These are phyloP conservation scores for Globisporangium orthogonon DNA, from an alignment of 352 stramenopile species.

Conservation along the genomic window DNA sequence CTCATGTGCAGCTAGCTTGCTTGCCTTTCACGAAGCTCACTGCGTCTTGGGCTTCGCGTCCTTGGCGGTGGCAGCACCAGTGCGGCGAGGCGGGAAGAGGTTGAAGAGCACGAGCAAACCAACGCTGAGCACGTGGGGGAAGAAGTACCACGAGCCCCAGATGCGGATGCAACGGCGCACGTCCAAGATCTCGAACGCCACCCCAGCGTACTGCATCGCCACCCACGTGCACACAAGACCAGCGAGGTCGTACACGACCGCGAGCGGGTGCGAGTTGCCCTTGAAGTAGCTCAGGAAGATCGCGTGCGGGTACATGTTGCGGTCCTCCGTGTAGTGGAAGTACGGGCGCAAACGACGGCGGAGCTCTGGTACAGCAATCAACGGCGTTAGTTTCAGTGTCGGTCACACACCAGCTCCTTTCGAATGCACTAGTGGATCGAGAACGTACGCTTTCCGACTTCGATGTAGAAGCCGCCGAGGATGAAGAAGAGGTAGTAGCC, in stretches of 20 bases:
- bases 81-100: slow-evolving; percentile 45
- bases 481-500: slow-evolving; percentile 88
- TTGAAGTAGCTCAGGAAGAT: slow-evolving; percentile 82
- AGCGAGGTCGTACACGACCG: slow-evolving; percentile 69
- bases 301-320: slow-evolving; percentile 61
- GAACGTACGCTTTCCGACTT: slow-evolving; percentile 74
- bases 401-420: too few species aligned
- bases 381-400: too few species aligned
- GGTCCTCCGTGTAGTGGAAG: slow-evolving; percentile 87
- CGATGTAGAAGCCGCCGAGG: slow-evolving; percentile 77
- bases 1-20: too few species aligned
- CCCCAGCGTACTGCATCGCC: slow-evolving; percentile 81
- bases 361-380: slow-evolving; percentile 30
- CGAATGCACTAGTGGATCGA: not conserved
- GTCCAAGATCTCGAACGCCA: slow-evolving; percentile 82
- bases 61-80: slow-evolving; percentile 1
- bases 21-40: slow-evolving; percentile 12
- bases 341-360: slow-evolving; percentile 63
- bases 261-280: slow-evolving; percentile 62
- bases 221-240: slow-evolving; percentile 78
- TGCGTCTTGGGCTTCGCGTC: slow-evolving; percentile 32
- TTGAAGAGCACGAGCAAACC: slow-evolving; percentile 54
- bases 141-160: slow-evolving; percentile 80
- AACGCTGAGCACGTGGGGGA: slow-evolving; percentile 60
- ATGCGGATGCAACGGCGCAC: slow-evolving; percentile 66